Evolutionary conservation across 257 asterid species (phyloP).

Genomic region (Jasminum sambac): DNA sequence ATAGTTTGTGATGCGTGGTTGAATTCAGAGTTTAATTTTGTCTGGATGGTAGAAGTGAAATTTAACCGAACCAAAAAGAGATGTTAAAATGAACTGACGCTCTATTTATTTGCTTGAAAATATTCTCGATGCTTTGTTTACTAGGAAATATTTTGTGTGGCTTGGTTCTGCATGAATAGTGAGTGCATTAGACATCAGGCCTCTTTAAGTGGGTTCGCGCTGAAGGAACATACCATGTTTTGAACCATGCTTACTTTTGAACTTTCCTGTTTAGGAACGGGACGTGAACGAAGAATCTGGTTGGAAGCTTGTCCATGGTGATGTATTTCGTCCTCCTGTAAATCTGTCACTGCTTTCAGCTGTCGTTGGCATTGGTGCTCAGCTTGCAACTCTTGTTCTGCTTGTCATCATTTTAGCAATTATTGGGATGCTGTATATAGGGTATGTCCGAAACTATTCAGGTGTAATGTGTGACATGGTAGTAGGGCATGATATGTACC

Average conservation of each 20-base stretch:
- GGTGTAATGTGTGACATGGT: not conserved
- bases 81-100: too few species aligned
- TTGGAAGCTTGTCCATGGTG: slow-evolving; percentile 96
- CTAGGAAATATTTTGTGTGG: not conserved
- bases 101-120: not conserved
- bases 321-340: slow-evolving; percentile 78
- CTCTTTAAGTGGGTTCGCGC: not conserved
- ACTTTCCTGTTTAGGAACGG: slow-evolving; percentile 57
- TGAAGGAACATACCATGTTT: slow-evolving; percentile 1
- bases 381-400: slow-evolving; percentile 66
- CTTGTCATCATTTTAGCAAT: slow-evolving; percentile 72
- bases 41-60: too few species aligned
- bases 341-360: slow-evolving; percentile 73
- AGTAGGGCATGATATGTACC: not conserved
- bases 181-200: not conserved
- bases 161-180: not conserved
- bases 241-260: slow-evolving; percentile 23
- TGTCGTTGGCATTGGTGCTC: slow-evolving; percentile 93
- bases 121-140: not conserved
- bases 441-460: slow-evolving; percentile 43
- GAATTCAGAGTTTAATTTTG: too few species aligned
- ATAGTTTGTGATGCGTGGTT: too few species aligned
- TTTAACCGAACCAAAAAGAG: too few species aligned
- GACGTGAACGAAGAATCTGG: slow-evolving; percentile 87
- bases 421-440: slow-evolving; percentile 78